A percentile compares a stretch with the other conserved stretches of the same genome.
phyloP scores from a whole-genome alignment of 2,329 filamentous ascomycete genomes.

The Achaetomium macrosporum region DNA sequence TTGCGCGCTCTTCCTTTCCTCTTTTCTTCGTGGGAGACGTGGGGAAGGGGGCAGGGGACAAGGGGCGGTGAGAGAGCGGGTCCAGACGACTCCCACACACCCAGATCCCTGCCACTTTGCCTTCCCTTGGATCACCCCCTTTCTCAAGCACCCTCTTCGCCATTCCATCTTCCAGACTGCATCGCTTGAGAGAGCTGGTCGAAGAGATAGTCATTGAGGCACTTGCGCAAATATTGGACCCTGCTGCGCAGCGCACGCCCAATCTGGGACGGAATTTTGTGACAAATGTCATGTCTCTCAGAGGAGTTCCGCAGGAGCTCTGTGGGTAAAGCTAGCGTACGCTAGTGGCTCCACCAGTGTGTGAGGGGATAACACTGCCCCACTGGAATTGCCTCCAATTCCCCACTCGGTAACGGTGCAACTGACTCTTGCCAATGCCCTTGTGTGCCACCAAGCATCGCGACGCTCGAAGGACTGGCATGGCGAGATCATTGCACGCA shows the following conservation, averaged over 20 bases:
- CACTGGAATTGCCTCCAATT: slow-evolving; percentile 19
- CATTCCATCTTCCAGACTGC: slow-evolving; percentile 3
- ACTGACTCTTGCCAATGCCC: slow-evolving; percentile 22
- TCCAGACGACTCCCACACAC: slow-evolving; percentile 11
- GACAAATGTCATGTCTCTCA: slow-evolving; percentile 13
- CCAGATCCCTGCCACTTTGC: slow-evolving; percentile 17
- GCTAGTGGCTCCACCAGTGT: slow-evolving; percentile 13
- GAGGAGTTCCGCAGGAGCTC: slow-evolving; percentile 4
- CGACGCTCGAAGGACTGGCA: slow-evolving; percentile 13
- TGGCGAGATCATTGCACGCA: slow-evolving; percentile 22
- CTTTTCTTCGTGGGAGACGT: background rate
- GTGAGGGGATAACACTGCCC: background rate
- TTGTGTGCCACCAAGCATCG: slow-evolving; percentile 11
- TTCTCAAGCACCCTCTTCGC: background rate
- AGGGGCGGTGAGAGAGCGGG: slow-evolving; percentile 23
- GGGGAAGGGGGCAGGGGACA: slow-evolving; percentile 17
- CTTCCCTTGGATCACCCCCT: slow-evolving; percentile 11
- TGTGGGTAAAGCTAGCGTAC: background rate
- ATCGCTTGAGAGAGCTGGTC: slow-evolving; percentile 19
- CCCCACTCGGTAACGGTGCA: slow-evolving; percentile 18
- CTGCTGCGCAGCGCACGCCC: background rate
- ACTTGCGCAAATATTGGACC: background rate
- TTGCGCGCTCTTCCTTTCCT: slow-evolving; percentile 6
- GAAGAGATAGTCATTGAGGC: background rate
- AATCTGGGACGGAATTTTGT: background rate